Conservation (phyloP, 1,139 yeast genomes). For the Geotrichum klebahnii region DNA sequence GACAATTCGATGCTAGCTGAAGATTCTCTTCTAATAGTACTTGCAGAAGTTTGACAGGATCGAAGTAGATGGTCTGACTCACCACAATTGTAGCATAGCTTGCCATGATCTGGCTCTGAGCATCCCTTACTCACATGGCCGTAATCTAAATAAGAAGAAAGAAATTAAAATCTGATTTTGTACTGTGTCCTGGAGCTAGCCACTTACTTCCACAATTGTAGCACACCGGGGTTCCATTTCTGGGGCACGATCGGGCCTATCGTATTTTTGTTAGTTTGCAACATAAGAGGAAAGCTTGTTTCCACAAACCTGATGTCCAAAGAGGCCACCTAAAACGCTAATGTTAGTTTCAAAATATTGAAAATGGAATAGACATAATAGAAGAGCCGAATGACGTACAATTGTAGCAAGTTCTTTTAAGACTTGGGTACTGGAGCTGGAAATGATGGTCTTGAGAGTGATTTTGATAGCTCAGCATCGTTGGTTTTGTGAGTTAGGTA, state of each 20-base stretch:
- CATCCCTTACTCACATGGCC: constrained; percentile 87
- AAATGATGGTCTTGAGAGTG: constrained; percentile 9
- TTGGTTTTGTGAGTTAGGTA: too few species aligned
- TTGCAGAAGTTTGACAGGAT: constrained; percentile 40
- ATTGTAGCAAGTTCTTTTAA: constrained; percentile 34
- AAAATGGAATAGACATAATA: neutral
- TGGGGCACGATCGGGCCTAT: constrained; percentile 40
- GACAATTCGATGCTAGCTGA: too few species aligned
- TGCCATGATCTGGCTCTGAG: constrained; percentile 41
- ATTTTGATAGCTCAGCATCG: constrained; percentile 7
- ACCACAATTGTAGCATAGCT: constrained; percentile 77
- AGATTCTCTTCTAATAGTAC: too few species aligned
- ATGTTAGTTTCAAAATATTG: constrained; percentile 17
- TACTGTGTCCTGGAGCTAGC: too few species aligned
- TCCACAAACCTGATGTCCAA: constrained; percentile 38
- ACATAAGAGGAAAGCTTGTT: neutral
- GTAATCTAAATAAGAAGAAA: constrained; percentile 27
- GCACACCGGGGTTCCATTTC: constrained; percentile 39
- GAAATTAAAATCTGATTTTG: too few species aligned
- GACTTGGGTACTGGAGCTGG: too few species aligned
- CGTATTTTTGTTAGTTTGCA: neutral
- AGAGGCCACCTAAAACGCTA: constrained; percentile 35
- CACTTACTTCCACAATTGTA: constrained; percentile 35
- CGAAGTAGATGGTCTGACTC: constrained; percentile 77
- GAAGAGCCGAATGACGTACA: too few species aligned